Base-by-base conservation (phyloP, 108 stramenopile species). In the Cyclotella cryptica region DNA sequence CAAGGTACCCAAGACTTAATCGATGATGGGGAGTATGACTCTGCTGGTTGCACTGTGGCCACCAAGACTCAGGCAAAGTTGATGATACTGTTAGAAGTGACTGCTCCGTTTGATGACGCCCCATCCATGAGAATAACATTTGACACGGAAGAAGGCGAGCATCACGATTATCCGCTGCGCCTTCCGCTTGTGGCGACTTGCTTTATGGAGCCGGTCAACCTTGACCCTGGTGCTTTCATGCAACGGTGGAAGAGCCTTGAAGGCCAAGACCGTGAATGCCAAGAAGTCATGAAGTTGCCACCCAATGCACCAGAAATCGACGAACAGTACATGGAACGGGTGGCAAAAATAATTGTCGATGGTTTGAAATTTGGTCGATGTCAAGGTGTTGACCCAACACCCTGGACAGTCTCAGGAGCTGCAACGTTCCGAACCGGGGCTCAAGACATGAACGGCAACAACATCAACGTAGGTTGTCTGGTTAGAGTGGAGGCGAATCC, bases 141-240 rank as follows among this genome's bases (percentile, higher is more conserved):
- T 80, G 89, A 90, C 49, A 94, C 92, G 2, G 90, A 89, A 68
- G 87, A 89, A 30, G 94, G 94, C 12, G 90, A 88, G 58, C 74
- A 79, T 53, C 92, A 94, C 53, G 92, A 91, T 57, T 95, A 95
- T 75, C 94, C 94, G 24, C 75, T 97, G 39, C 91, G 92, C 21
- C 84, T 97, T 30, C 96, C 96, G 15, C 90, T 97, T 69, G 93
- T 95, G n/a, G 92, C 93, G 14, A 97, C 93, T 12, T 96, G 91
- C 62, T 97, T 96, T 79, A 93, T 92, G 92, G 94, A 96, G 71
- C 94, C 94, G 13, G 93, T 97, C 30, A 90, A 88, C 46, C 81
- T 72, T 30, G 59, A 72, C 62, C 60, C 71, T 19, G 60, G 60
- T 1, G 92, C 93, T 1, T 97, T 94, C 71, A 95, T 97, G 93